Evolutionary conservation across 73 alveolate species (phyloP), one percentile per base, ranked within the genome.

Genomic region (Uronychia setigera): DNA sequence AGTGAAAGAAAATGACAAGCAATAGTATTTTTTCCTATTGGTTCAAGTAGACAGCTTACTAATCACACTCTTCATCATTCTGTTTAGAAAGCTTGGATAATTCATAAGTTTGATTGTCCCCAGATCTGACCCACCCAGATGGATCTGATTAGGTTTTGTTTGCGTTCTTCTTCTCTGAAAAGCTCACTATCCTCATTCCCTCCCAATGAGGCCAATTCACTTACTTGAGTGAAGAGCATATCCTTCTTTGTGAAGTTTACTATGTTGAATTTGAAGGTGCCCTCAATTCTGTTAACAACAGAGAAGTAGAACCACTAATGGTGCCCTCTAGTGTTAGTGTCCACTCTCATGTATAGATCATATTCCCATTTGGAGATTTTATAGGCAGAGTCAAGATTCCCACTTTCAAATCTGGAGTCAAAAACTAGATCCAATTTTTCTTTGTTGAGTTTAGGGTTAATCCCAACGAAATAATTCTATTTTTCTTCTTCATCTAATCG

Each of bases 241-340:
- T 80, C 89, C 77, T 92, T 85, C 83, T 96, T 94, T 59, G 94
- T 91, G 58, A 96, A 92, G 85, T 96, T 96, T 78, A 95, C 95
- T 0, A 96, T 90, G 91, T 92, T 93, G 58, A 96, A 83, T 75
- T 93, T 96, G 29, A 96, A 91, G 78, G 75, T 86, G 76, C 92
- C 88, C 34, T 81, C 91, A 34, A 77, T 82, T 74, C 82, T 80
- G 14, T 94, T 94, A 30, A 33, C 35, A 32, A 96, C 92, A 29
- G 89, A 74, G 84, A 96, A 96, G 88, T 91, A 94, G 85, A 91
- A 96, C 97, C 99, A 96, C 89, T 94, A 93, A 34, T 94, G 88
- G 84, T 94, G 95, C 31, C 99, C 99, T 59, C 86, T 83, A 0
- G 99, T 91, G 88, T 96, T 96, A 31, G 99, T 88, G 77, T 96